Percentiles rank a stretch among this genome's conserved stretches.
Evolutionary conservation across 2,329 filamentous ascomycete genomes (phyloP).

Genomic region (Botrytis medusae): DNA sequence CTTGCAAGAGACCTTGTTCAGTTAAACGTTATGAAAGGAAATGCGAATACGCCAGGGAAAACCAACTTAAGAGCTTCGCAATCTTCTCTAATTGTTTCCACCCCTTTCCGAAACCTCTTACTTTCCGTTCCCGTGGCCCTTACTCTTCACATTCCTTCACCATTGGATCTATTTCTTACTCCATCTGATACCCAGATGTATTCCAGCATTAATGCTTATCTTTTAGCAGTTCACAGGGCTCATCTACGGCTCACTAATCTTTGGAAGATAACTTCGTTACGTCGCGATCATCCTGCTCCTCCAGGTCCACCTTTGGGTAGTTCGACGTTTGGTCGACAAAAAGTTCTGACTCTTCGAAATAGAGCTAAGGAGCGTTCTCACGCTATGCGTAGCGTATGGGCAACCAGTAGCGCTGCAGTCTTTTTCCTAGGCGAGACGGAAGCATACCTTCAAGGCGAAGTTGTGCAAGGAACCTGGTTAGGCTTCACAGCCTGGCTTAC

Average conservation of each 20-base stretch:
- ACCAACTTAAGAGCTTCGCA: constrained; percentile 29
- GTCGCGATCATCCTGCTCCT: constrained; percentile 74
- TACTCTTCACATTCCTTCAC: constrained; percentile 70
- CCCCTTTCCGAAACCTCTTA: constrained; percentile 76
- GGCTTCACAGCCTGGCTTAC: constrained; percentile 76
- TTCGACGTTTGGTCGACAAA: constrained; percentile 57
- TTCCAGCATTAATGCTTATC: constrained; percentile 81
- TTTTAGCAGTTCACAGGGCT: constrained; percentile 80
- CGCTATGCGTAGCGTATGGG: constrained; percentile 82
- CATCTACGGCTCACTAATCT: constrained; percentile 81
- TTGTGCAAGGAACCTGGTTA: constrained; percentile 78
- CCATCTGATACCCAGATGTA: constrained; percentile 75
- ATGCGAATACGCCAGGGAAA: constrained; percentile 42
- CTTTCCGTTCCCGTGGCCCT: constrained; percentile 75
- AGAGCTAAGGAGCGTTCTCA: constrained; percentile 62
- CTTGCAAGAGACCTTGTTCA: constrained; percentile 75
- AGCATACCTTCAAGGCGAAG: constrained; percentile 84
- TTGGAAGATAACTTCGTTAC: constrained; percentile 80
- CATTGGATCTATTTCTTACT: constrained; percentile 84
- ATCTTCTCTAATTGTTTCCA: constrained; percentile 37
- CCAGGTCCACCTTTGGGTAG: constrained; percentile 63
- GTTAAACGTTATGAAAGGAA: constrained; percentile 59
- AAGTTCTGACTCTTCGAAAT: constrained; percentile 60
- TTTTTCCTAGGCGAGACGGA: constrained; percentile 89
- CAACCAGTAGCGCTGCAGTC: constrained; percentile 79